phyloP scores from a whole-genome alignment of 108 stramenopile species.

The Fragilaria crotonensis region DNA sequence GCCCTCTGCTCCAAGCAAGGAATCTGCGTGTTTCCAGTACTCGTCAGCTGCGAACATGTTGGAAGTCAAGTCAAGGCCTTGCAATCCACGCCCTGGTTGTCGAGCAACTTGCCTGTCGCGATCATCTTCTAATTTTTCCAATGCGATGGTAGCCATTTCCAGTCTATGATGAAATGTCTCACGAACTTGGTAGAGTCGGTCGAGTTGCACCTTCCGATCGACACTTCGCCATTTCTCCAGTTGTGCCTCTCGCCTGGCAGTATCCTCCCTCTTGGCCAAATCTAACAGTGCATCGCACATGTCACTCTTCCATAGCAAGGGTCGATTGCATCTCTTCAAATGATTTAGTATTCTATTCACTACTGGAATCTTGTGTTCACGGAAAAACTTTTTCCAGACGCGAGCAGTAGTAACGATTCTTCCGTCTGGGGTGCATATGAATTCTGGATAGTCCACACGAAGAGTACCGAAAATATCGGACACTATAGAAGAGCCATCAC shows the following conservation, averaged over 20 bases:
- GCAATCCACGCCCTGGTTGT: slow-evolving; percentile 15
- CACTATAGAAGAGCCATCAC: background rate
- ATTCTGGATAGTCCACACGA: slow-evolving; percentile 36
- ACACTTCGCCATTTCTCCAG: slow-evolving; percentile 26
- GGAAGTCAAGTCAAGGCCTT: background rate
- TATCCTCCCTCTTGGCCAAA: slow-evolving; percentile 22
- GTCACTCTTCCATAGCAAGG: slow-evolving; percentile 35
- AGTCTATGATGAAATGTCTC: slow-evolving; percentile 35
- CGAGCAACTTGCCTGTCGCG: slow-evolving; percentile 22
- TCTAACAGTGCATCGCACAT: slow-evolving; percentile 30
- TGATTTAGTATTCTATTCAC: slow-evolving; percentile 19
- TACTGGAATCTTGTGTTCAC: slow-evolving; percentile 19
- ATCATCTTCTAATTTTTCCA: slow-evolving; percentile 23
- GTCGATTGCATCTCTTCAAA: slow-evolving; percentile 23
- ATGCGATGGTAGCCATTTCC: slow-evolving; percentile 17
- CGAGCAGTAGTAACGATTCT: slow-evolving; percentile 18
- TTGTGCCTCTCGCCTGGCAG: slow-evolving; percentile 5
- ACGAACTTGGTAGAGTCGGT: slow-evolving; percentile 40
- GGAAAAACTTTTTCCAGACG: slow-evolving; percentile 38
- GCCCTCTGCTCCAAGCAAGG: too few species aligned
- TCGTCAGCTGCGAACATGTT: background rate
- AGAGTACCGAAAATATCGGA: background rate
- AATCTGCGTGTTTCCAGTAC: background rate
- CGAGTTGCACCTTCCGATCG: slow-evolving; percentile 21
- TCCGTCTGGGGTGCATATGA: slow-evolving; percentile 9